phyloP scores from a whole-genome alignment of 2,329 filamentous ascomycete species.

The Fusarium heterosporum region DNA sequence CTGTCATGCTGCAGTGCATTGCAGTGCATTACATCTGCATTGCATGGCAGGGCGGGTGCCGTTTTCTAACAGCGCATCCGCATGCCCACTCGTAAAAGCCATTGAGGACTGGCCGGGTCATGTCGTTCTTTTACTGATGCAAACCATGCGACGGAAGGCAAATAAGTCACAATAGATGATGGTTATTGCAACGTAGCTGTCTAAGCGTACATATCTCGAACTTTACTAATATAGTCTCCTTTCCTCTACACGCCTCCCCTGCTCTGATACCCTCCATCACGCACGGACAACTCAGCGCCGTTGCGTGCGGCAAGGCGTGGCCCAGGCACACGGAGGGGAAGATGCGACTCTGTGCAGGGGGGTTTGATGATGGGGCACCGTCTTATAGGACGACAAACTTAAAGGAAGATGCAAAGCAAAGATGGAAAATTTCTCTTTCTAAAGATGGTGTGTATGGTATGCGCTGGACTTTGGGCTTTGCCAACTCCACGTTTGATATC shows the following conservation, averaged over 20 bases:
- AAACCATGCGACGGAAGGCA: slow-evolving; percentile 10
- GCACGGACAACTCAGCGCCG: slow-evolving; percentile 50
- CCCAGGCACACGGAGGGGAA: slow-evolving; percentile 42
- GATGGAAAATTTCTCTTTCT: slow-evolving; percentile 22
- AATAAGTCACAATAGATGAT: slow-evolving; percentile 20
- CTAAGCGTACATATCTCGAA: slow-evolving; percentile 35
- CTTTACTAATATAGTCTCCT: slow-evolving; percentile 7
- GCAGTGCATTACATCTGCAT: slow-evolving; percentile 42
- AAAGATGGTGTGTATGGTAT: slow-evolving; percentile 37
- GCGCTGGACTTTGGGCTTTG: slow-evolving; percentile 26
- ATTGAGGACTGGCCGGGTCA: slow-evolving; percentile 14
- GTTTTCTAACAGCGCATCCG: slow-evolving; percentile 32
- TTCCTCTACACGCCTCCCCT: slow-evolving; percentile 36
- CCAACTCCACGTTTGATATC: slow-evolving; percentile 13
- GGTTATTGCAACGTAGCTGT: slow-evolving; percentile 24
- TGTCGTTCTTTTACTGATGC: slow-evolving; percentile 1
- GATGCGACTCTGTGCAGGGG: slow-evolving; percentile 37
- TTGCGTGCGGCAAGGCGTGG: slow-evolving; percentile 41
- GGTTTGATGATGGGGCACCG: slow-evolving; percentile 58
- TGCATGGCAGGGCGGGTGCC: slow-evolving; percentile 38
- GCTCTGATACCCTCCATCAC: slow-evolving; percentile 47
- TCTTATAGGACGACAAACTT: slow-evolving; percentile 52
- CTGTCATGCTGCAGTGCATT: slow-evolving; percentile 26
- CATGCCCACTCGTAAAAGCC: slow-evolving; percentile 22
- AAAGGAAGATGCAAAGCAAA: slow-evolving; percentile 32